phyloP scores from a whole-genome alignment of 257 asterid genomes.

The Leonotis leonurus region DNA sequence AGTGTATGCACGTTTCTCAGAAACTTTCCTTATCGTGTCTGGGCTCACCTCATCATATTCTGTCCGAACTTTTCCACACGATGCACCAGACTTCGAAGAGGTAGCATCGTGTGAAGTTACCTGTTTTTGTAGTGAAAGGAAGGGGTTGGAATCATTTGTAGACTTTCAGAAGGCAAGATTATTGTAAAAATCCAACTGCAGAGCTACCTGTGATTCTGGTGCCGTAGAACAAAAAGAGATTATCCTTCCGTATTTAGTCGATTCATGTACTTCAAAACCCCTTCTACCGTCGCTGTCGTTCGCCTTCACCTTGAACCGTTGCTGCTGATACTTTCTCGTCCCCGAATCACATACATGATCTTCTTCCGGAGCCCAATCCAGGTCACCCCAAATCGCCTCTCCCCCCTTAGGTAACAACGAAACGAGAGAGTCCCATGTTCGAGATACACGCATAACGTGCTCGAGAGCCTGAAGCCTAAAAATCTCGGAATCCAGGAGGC shows the following conservation, averaged over 20 bases:
- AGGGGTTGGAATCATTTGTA: no score
- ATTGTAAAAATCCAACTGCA: no score
- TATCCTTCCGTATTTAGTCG: constrained; percentile 59
- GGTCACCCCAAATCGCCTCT: constrained; percentile 78
- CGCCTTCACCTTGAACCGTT: constrained; percentile 8
- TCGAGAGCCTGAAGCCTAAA: constrained; percentile 67
- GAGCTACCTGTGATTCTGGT: constrained; percentile 57
- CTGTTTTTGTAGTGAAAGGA: constrained; percentile 21
- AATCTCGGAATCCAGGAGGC: constrained; percentile 60
- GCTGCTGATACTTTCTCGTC: constrained; percentile 17
- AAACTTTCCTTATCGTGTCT: constrained; percentile 39
- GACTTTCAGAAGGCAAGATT: no score
- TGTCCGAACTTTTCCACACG: constrained; percentile 65
- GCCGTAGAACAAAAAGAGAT: constrained; percentile 64
- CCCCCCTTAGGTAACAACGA: constrained; percentile 92
- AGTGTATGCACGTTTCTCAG: constrained; percentile 53
- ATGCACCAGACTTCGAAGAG: no score
- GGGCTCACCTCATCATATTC: constrained; percentile 65
- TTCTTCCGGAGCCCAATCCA: constrained; percentile 86
- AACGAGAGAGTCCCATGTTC: constrained; percentile 81
- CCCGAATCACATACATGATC: constrained; percentile 45
- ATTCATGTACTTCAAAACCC: constrained; percentile 30
- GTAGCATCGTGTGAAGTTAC: constrained; percentile 23
- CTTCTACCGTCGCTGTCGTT: constrained; percentile 21
- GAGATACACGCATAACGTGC: constrained; percentile 59